phyloP scores from a whole-genome alignment of 163 green algal species.

The Chlamydomonas reinhardtii region DNA sequence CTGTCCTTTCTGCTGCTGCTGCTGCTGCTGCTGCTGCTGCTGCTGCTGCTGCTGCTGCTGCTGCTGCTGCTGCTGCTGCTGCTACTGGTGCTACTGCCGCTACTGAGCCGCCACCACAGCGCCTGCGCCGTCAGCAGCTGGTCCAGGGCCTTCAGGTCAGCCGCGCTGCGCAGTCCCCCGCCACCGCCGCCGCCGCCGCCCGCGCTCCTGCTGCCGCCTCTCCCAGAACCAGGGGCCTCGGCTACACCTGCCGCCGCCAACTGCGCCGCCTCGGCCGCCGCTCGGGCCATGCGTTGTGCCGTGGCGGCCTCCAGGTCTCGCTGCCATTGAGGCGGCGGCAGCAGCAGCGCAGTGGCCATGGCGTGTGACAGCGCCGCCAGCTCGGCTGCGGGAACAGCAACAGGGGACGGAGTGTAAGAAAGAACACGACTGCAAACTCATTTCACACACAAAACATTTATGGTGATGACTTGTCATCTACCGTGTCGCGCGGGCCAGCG shows the following conservation, averaged over 20 bases:
- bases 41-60: not conserved
- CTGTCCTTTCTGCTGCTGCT: too few relatives aligned
- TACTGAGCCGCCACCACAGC: constrained; percentile 5
- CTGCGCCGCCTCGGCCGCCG: not conserved
- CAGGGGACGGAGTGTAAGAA: too few relatives aligned
- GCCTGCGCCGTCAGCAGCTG: constrained; percentile 35
- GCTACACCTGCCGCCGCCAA: not conserved
- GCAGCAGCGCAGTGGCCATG: constrained; percentile 11
- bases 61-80: too few relatives aligned
- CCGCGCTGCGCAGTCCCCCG: not conserved
- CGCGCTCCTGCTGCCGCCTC: not conserved
- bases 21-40: too few relatives aligned
- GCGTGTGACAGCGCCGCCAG: not conserved
- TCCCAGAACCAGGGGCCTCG: not conserved
- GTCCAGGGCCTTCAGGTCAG: constrained; percentile 1
- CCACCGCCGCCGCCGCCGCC: not conserved
- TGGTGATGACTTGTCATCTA: too few relatives aligned
- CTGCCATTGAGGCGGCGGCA: constrained; percentile 20
- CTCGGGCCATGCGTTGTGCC: not conserved
- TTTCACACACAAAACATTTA: too few relatives aligned
- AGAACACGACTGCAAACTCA: too few relatives aligned
- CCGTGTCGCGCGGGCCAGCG: too few relatives aligned
- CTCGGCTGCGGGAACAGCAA: not conserved
- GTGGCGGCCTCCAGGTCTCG: not conserved
- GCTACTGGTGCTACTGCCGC: not conserved